These are phyloP conservation scores for Planoprotostelium fungivorum DNA, from an alignment of 78 protist genomes.

Conservation along the genomic window DNA sequence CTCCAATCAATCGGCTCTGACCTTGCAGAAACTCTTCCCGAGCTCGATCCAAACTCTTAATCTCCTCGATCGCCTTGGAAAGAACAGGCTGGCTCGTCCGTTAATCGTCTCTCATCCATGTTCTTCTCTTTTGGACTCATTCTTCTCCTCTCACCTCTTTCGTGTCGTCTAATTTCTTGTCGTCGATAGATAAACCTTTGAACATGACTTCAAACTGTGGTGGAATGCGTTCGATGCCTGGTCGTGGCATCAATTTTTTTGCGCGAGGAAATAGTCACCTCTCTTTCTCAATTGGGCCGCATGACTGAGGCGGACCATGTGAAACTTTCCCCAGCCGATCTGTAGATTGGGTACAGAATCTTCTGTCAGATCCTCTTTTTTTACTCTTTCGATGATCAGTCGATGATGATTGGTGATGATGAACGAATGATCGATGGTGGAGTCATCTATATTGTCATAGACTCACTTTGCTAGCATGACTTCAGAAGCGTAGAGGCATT, in stretches of 20 bases:
- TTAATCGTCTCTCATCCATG: not conserved
- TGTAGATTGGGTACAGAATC: not conserved
- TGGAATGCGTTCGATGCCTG: too few relatives aligned
- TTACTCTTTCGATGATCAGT: not conserved
- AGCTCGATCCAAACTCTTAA: not conserved
- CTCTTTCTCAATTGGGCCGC: not conserved
- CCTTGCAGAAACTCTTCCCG: not conserved
- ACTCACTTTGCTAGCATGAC: not conserved
- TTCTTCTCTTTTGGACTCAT: not conserved
- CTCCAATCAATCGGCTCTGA: not conserved
- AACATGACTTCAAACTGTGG: too few relatives aligned
- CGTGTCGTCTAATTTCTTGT: not conserved
- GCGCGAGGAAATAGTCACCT: too few relatives aligned
- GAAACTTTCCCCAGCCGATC: not conserved
- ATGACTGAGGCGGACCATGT: not conserved
- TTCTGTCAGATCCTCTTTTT: not conserved
- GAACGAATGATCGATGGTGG: too few relatives aligned
- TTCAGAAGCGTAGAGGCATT: not conserved
- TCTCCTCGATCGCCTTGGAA: too few relatives aligned
- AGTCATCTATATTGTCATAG: too few relatives aligned
- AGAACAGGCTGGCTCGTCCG: too few relatives aligned
- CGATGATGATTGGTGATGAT: not conserved
- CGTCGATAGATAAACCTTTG: not conserved
- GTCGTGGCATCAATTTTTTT: too few relatives aligned
- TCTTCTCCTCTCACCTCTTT: not conserved